These are phyloP conservation scores for Wickerhamomyces sydowiorum DNA, from an alignment of 805 yeast species.

Conservation along the genomic window DNA sequence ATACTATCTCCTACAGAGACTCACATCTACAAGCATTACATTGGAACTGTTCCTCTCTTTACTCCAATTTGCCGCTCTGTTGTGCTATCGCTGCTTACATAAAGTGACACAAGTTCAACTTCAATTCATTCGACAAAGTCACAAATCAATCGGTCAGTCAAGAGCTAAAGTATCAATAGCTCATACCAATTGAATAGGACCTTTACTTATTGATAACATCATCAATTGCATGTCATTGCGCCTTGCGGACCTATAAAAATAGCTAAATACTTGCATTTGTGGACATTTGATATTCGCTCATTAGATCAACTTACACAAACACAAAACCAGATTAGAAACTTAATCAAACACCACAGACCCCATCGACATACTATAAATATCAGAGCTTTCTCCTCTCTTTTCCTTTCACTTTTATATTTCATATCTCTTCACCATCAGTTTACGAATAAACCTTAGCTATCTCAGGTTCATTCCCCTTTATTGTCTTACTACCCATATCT, in stretches of 20 bases:
- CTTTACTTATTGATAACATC: no score
- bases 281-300: neutral
- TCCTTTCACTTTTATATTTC: neutral
- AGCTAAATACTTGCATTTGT: neutral
- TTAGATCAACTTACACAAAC: neutral
- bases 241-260: no score
- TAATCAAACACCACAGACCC: neutral
- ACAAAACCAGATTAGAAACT: neutral
- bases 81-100: no score
- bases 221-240: neutral
- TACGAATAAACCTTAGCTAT: neutral
- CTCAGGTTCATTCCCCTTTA: neutral
- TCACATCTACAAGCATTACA: no score
- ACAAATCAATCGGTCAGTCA: no score
- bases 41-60: no score
- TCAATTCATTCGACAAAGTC: no score
- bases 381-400: neutral
- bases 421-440: neutral
- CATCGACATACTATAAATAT: neutral
- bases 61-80: no score
- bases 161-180: no score
- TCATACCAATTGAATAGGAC: no score
- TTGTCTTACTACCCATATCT: neutral
- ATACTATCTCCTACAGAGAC: no score
- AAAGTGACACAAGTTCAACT: no score